These are phyloP conservation scores for Cucumis melo DNA, from an alignment of 306 rosid species.

Conservation along the genomic window DNA sequence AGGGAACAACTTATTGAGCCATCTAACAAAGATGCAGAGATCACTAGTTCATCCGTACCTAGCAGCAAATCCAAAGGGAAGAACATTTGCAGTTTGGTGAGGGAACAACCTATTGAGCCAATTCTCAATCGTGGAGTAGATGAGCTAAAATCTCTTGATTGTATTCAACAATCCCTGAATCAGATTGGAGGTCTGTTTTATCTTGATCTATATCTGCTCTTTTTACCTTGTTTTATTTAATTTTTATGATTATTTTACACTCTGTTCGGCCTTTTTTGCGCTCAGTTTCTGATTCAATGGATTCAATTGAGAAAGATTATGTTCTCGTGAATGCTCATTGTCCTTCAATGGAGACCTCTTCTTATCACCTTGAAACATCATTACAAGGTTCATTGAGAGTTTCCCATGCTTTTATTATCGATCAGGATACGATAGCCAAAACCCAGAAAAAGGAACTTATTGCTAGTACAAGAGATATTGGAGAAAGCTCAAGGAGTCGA, in stretches of 20 bases:
- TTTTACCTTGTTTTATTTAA: conserved; percentile 1
- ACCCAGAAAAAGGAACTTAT: conserved; percentile 22
- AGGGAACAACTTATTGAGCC: neutral
- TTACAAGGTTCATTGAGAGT: conserved; percentile 27
- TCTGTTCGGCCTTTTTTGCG: neutral
- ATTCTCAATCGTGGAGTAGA: conserved; percentile 19
- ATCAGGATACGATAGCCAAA: conserved; percentile 18
- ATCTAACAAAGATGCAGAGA: conserved; percentile 16
- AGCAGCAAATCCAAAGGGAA: no score
- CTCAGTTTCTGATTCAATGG: conserved; percentile 69
- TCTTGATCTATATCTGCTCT: conserved; percentile 5
- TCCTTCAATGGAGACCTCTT: conserved; percentile 47
- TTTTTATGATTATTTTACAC: neutral
- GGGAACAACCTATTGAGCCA: conserved; percentile 1
- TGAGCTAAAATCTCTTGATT: conserved; percentile 20
- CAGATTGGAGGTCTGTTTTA: conserved; percentile 39
- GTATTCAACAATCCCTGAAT: conserved; percentile 19
- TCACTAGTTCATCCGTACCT: conserved; percentile 8
- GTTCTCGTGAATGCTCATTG: conserved; percentile 54
- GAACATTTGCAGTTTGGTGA: no score
- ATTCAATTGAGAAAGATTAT: conserved; percentile 70
- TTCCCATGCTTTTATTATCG: conserved; percentile 25
- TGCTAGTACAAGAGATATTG: conserved; percentile 14
- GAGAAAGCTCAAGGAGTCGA: conserved; percentile 16
- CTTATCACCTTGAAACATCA: conserved; percentile 44